Conservation (phyloP, 345 rosid species). For the Arabis alpina region DNA sequence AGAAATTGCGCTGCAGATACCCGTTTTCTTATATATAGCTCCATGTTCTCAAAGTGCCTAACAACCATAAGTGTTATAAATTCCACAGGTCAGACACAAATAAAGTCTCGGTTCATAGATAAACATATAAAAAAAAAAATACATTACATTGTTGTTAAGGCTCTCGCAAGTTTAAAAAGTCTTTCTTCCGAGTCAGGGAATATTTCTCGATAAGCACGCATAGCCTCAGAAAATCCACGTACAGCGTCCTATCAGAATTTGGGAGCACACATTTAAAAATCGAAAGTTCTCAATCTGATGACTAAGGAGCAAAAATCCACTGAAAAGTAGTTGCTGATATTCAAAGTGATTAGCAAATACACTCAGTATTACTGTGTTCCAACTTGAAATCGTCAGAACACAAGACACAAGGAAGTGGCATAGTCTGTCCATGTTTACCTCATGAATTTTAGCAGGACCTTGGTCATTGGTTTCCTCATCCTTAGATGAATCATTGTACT, state of each 20-base stretch:
- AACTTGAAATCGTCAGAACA: constrained; percentile 19
- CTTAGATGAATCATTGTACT: constrained; percentile 51
- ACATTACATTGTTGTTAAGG: constrained; percentile 68
- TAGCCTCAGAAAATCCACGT: constrained; percentile 85
- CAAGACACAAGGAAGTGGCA: constrained; percentile 23
- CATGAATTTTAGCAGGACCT: constrained; percentile 50
- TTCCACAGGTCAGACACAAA: constrained; percentile 29
- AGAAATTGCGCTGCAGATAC: constrained; percentile 64
- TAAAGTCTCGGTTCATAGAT: constrained; percentile 14
- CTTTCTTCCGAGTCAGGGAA: constrained; percentile 94
- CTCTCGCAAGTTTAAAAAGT: constrained; percentile 72
- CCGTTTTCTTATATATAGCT: constrained; percentile 59
- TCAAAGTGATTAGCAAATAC: constrained; percentile 22
- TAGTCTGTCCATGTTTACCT: constrained; percentile 53
- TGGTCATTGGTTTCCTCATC: constrained; percentile 47
- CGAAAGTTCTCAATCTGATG: constrained; percentile 18
- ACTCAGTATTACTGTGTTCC: constrained; percentile 12
- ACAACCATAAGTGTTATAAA: constrained; percentile 30
- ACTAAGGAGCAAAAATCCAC: constrained; percentile 6
- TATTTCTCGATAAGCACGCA: constrained; percentile 87
- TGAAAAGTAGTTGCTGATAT: constrained; percentile 5
- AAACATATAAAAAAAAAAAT: constrained; percentile 24
- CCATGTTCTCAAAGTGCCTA: constrained; percentile 79
- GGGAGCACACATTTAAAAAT: constrained; percentile 1
- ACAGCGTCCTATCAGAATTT: constrained; percentile 61